phyloP scores from a whole-genome alignment of 306 rosid species.

The Dryas drummondii region DNA sequence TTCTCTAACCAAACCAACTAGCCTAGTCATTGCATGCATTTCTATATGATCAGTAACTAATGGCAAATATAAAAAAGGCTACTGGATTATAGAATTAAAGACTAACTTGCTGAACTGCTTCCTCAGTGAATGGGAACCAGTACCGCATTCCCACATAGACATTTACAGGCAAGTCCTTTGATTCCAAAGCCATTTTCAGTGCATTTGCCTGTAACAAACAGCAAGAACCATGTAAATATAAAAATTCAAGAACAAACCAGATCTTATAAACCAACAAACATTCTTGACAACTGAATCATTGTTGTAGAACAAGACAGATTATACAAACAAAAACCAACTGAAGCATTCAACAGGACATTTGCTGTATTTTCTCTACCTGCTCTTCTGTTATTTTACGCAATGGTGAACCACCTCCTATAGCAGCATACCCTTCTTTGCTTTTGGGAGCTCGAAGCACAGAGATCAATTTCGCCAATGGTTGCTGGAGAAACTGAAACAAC shows the following conservation, averaged over 20 bases:
- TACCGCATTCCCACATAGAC: conserved; percentile 95
- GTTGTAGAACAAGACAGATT: conserved; percentile 12
- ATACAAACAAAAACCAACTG: conserved; percentile 2
- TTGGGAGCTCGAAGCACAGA: conserved; percentile 92
- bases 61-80: neutral
- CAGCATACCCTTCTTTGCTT: conserved; percentile 96
- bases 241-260: neutral
- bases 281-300: neutral
- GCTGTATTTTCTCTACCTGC: conserved; percentile 54
- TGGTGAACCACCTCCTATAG: conserved; percentile 99
- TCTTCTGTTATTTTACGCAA: conserved; percentile 91
- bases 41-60: neutral
- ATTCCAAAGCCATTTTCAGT: conserved; percentile 76
- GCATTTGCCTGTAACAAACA: conserved; percentile 71
- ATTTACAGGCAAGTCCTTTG: conserved; percentile 68
- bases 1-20: neutral
- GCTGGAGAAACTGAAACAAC: conserved; percentile 79
- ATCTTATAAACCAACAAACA: neutral
- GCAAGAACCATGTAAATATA: neutral
- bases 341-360: neutral
- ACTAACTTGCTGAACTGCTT: conserved; percentile 86
- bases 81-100: conserved; percentile 17
- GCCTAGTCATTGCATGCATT: neutral
- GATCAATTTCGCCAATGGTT: conserved; percentile 79
- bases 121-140: conserved; percentile 99